Percentiles rank a stretch among this genome's conserved stretches.
These are phyloP conservation scores for Mikania micrantha DNA, from an alignment of 129 eudicot species.

Conservation along the genomic window DNA sequence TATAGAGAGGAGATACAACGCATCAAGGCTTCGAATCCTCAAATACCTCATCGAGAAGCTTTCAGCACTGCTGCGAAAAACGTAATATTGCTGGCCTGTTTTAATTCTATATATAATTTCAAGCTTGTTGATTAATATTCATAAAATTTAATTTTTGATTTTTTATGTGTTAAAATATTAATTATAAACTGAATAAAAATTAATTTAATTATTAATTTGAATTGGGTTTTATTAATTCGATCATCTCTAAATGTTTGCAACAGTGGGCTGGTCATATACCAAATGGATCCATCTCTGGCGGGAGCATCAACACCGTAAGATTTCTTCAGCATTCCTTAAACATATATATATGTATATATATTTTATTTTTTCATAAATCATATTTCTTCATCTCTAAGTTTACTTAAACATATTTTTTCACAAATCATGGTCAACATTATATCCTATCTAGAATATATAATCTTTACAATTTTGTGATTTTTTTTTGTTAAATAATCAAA, in stretches of 20 bases:
- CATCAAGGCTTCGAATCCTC: constrained; percentile 90
- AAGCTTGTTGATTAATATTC: too few relatives aligned
- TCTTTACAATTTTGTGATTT: too few relatives aligned
- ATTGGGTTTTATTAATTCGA: background rate
- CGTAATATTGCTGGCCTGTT: too few relatives aligned
- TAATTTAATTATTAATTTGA: background rate
- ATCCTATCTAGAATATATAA: too few relatives aligned
- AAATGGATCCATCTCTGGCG: constrained; percentile 47
- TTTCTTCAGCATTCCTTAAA: background rate
- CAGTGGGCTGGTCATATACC: constrained; percentile 96
- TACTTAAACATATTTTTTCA: too few relatives aligned
- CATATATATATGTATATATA: background rate
- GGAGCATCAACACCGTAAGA: constrained; percentile 48
- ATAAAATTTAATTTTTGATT: background rate
- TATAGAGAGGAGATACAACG: constrained; percentile 96
- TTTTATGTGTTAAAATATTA: background rate
- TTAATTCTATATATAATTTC: too few relatives aligned
- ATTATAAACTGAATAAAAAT: background rate
- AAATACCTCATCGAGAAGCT: constrained; percentile 95
- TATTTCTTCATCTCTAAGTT: too few relatives aligned
- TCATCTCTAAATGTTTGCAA: constrained; percentile 2
- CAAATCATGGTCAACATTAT: too few relatives aligned
- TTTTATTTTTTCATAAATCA: too few relatives aligned
- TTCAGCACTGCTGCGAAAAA: constrained; percentile 97
- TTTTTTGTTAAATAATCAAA: too few relatives aligned